phyloP scores from a whole-genome alignment of 768 basidiomycete species.

The Chalciporus pseudorubinellus region DNA sequence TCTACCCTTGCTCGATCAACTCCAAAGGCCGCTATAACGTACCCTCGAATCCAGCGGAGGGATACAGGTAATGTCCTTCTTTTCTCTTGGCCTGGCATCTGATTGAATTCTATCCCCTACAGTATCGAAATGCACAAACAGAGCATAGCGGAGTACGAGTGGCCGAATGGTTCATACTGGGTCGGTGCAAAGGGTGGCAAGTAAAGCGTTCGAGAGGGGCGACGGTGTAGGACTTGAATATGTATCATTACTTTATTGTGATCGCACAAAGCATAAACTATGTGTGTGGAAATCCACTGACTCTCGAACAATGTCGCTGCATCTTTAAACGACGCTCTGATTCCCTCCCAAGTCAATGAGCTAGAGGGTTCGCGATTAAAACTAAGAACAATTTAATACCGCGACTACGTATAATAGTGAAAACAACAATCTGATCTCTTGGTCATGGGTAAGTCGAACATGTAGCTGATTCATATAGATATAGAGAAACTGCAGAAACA shows the following conservation, averaged over 20 bases:
- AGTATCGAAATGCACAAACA: slow-evolving; percentile 87
- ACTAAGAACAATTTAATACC: neutral
- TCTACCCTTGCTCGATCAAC: slow-evolving; percentile 87
- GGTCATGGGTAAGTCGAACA: slow-evolving; percentile 7
- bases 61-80: slow-evolving; percentile 45
- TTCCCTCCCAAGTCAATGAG: neutral
- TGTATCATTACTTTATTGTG: slow-evolving; percentile 2
- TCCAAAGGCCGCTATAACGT: slow-evolving; percentile 83
- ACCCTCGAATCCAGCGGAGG: slow-evolving; percentile 69
- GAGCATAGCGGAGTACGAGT: slow-evolving; percentile 82
- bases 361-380: slow-evolving; percentile 4
- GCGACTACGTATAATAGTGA: slow-evolving; percentile 3
- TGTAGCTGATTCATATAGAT: slow-evolving; percentile 21
- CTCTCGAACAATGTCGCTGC: neutral
- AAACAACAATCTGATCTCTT: slow-evolving; percentile 5
- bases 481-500: slow-evolving; percentile 15
- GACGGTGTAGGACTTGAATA: neutral
- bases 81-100: neutral
- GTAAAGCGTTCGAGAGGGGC: neutral
- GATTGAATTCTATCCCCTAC: neutral
- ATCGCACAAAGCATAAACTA: neutral
- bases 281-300: too few species aligned
- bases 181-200: slow-evolving; percentile 7
- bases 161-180: slow-evolving; percentile 64
- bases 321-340: neutral